These are phyloP conservation scores for Dryadomyces sulphureus DNA, from an alignment of 2,329 filamentous ascomycete genomes.

Conservation along the genomic window DNA sequence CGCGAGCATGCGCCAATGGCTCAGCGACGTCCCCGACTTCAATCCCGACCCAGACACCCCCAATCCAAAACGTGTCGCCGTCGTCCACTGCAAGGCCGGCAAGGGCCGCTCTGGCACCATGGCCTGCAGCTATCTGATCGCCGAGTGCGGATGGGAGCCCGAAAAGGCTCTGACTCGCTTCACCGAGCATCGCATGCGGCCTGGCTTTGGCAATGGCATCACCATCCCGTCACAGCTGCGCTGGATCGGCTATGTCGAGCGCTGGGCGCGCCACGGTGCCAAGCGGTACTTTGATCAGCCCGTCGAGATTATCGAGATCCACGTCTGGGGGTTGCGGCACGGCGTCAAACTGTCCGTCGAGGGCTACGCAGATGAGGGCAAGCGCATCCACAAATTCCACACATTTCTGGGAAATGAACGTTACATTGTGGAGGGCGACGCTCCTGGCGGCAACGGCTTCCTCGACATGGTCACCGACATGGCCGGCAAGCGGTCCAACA, in stretches of 20 bases:
- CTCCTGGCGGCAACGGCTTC: conserved; percentile 32
- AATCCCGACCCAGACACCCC: conserved; percentile 6
- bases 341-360: conserved; percentile 80
- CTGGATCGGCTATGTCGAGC: conserved; percentile 77
- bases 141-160: conserved; percentile 53
- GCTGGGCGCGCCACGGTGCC: conserved; percentile 53
- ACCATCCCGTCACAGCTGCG: conserved; percentile 86
- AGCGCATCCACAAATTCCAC: conserved; percentile 70
- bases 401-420: conserved; percentile 63
- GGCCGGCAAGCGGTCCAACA: conserved; percentile 16
- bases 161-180: conserved; percentile 40
- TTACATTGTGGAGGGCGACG: conserved; percentile 45
- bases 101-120: conserved; percentile 87
- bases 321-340: conserved; percentile 75
- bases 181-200: conserved; percentile 77
- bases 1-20: conserved; percentile 85
- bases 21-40: conserved; percentile 31
- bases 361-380: conserved; percentile 78
- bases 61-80: conserved; percentile 45
- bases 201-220: conserved; percentile 69
- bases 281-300: conserved; percentile 73
- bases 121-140: conserved; percentile 78
- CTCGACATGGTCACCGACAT: conserved; percentile 39
- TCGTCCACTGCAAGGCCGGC: conserved; percentile 94
- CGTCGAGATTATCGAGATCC: conserved; percentile 76